Evolutionary conservation across 1,139 yeast genomes (phyloP).

Genomic region (Yamadazyma taylorii): DNA sequence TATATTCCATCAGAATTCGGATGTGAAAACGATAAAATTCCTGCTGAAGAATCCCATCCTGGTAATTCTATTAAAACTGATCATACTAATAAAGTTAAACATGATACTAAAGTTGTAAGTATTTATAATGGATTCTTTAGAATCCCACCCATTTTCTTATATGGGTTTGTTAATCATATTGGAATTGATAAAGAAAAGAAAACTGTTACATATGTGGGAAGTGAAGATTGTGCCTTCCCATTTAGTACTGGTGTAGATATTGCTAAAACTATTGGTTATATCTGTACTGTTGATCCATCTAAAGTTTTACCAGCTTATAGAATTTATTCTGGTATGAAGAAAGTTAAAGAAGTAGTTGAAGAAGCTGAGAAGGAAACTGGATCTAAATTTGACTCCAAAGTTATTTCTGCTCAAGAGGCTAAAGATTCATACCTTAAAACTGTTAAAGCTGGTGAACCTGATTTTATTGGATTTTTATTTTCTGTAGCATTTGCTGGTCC

Average conservation of each 20-base stretch:
- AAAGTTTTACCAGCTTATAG: slow-evolving; percentile 47
- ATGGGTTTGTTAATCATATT: slow-evolving; percentile 32
- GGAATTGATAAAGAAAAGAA: slow-evolving; percentile 39
- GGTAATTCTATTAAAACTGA: slow-evolving; percentile 36
- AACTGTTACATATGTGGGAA: slow-evolving; percentile 43
- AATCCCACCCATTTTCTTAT: slow-evolving; percentile 36
- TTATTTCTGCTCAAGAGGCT: slow-evolving; percentile 14
- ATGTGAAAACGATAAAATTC: slow-evolving; percentile 29
- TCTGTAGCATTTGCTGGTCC: slow-evolving; percentile 31
- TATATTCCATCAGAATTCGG: slow-evolving; percentile 69
- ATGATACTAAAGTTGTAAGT: slow-evolving; percentile 49
- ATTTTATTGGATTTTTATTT: slow-evolving; percentile 25
- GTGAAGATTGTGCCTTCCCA: slow-evolving; percentile 30
- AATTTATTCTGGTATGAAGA: slow-evolving; percentile 41
- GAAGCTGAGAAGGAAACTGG: slow-evolving; percentile 43
- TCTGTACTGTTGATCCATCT: slow-evolving; percentile 38
- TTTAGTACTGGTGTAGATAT: slow-evolving; percentile 44
- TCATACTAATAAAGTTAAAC: slow-evolving; percentile 42
- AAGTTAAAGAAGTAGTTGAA: slow-evolving; percentile 39
- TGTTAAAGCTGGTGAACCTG: slow-evolving; percentile 2
- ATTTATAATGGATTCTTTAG: slow-evolving; percentile 47
- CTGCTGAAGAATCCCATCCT: slow-evolving; percentile 28
- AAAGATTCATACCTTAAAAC: neutral
- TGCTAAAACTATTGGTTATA: slow-evolving; percentile 45
- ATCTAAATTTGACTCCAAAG: slow-evolving; percentile 26